Percentiles rank a stretch among this genome's conserved stretches.
phyloP scores from a whole-genome alignment of 495 filamentous ascomycete species.

The Trichoderma asperelloides region DNA sequence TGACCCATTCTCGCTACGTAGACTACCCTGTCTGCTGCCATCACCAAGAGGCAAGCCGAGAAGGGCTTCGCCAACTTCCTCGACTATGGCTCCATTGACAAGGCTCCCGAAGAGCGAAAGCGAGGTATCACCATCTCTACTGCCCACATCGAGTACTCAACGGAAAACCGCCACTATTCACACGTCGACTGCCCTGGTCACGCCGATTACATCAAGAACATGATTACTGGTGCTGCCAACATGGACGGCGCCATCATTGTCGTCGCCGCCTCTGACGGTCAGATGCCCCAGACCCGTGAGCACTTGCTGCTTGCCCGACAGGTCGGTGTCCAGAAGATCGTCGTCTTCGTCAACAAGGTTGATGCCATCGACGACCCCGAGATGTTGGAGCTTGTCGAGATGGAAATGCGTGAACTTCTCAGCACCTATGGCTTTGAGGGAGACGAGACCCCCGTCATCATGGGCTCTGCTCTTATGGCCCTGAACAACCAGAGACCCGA shows the following conservation, averaged over 20 bases:
- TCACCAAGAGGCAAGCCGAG: constrained; percentile 91
- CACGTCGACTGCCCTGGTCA: constrained; percentile 99
- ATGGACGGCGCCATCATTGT: constrained; percentile 99
- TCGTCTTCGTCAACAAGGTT: constrained; percentile 99
- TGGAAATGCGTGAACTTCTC: constrained; percentile 98
- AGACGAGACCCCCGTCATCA: constrained; percentile 90
- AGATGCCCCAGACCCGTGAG: constrained; percentile 99
- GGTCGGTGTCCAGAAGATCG: constrained; percentile 93
- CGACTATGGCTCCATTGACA: constrained; percentile 96
- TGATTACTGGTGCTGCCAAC: constrained; percentile 95
- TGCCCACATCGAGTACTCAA: constrained; percentile 96
- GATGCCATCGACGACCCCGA: constrained; percentile 93
- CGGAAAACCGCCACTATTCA: constrained; percentile 86
- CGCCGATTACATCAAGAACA: constrained; percentile 99
- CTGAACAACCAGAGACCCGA: constrained; percentile 82
- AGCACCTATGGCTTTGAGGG: constrained; percentile 91
- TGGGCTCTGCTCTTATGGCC: constrained; percentile 93
- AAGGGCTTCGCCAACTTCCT: constrained; percentile 91
- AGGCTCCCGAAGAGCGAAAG: constrained; percentile 97
- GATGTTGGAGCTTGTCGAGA: constrained; percentile 99
- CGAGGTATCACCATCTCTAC: constrained; percentile 99
- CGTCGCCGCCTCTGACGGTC: constrained; percentile 94
- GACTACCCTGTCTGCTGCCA: constrained; percentile 96
- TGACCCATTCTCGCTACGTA: constrained; percentile 26
- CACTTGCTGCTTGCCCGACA: constrained; percentile 96